Percentiles rank a stretch among this genome's conserved stretches.
phyloP scores from a whole-genome alignment of 306 rosid species.

The Myrica gale region DNA sequence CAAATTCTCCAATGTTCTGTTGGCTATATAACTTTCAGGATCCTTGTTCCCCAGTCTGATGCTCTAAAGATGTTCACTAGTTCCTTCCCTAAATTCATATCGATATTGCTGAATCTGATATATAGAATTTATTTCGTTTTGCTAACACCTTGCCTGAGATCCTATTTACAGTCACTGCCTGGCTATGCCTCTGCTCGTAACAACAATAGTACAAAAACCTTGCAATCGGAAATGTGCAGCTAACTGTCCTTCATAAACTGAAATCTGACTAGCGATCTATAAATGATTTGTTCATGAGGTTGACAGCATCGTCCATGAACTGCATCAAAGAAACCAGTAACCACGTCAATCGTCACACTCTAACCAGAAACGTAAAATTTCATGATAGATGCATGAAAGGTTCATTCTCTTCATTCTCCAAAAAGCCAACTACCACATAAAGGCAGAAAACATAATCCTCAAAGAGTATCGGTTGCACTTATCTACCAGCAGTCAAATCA shows the following conservation, averaged over 20 bases:
- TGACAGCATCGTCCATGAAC: slow-evolving; percentile 92
- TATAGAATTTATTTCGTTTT: not conserved
- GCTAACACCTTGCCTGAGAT: not conserved
- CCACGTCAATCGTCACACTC: slow-evolving; percentile 20
- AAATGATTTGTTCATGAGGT: slow-evolving; percentile 88
- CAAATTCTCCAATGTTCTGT: too few species aligned
- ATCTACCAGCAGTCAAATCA: not conserved
- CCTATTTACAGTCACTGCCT: slow-evolving; percentile 18
- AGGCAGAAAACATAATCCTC: not conserved
- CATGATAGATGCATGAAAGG: slow-evolving; percentile 5
- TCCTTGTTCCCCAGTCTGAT: too few species aligned
- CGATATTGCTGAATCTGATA: not conserved
- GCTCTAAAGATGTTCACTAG: too few species aligned
- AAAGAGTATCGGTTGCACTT: not conserved
- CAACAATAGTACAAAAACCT: slow-evolving; percentile 11
- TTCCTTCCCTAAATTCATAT: not conserved
- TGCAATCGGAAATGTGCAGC: slow-evolving; percentile 23
- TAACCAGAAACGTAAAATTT: slow-evolving; percentile 1
- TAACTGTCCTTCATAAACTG: slow-evolving; percentile 17
- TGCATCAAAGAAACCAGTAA: slow-evolving; percentile 42
- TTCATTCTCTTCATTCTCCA: not conserved
- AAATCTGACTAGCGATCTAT: slow-evolving; percentile 56
- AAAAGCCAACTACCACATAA: not conserved
- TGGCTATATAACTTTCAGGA: too few species aligned
- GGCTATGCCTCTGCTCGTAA: slow-evolving; percentile 20